Evolutionary conservation across 164 flowering plant genomes (phyloP).

Genomic region (Magnolia officinalis): DNA sequence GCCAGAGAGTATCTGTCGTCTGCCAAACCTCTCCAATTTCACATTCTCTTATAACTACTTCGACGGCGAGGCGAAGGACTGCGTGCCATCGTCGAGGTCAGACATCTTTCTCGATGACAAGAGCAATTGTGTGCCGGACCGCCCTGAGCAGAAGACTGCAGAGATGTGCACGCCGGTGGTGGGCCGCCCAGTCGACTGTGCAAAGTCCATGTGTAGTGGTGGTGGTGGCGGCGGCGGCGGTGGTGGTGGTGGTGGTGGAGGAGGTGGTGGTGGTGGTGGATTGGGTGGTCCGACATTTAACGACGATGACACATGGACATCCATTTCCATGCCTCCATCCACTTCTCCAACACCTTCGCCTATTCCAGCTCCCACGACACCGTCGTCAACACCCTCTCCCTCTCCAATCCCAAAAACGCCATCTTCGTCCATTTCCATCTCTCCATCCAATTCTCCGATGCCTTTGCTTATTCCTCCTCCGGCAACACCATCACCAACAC

Average conservation of each 20-base stretch:
- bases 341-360: too few species aligned
- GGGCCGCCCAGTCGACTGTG: slow-evolving; percentile 47
- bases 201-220: slow-evolving; percentile 32
- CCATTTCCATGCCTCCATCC: too few species aligned
- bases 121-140: slow-evolving; percentile 43
- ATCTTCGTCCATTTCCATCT: too few species aligned
- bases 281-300: too few species aligned
- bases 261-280: too few species aligned
- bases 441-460: too few species aligned
- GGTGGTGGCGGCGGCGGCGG: not conserved
- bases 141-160: slow-evolving; percentile 42
- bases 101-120: slow-evolving; percentile 31
- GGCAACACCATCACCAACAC: not conserved
- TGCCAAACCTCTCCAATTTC: slow-evolving; percentile 47
- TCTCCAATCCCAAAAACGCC: not conserved
- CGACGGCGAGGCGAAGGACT: slow-evolving; percentile 32
- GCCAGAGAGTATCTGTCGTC: slow-evolving; percentile 42
- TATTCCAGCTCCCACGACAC: not conserved
- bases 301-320: not conserved
- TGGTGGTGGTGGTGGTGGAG: too few species aligned
- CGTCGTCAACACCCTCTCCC: not conserved
- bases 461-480: not conserved
- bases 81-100: slow-evolving; percentile 23
- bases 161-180: slow-evolving; percentile 36
- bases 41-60: slow-evolving; percentile 56